Conservation (phyloP, 2,329 filamentous ascomycete genomes). For the Cercospora janseana region DNA sequence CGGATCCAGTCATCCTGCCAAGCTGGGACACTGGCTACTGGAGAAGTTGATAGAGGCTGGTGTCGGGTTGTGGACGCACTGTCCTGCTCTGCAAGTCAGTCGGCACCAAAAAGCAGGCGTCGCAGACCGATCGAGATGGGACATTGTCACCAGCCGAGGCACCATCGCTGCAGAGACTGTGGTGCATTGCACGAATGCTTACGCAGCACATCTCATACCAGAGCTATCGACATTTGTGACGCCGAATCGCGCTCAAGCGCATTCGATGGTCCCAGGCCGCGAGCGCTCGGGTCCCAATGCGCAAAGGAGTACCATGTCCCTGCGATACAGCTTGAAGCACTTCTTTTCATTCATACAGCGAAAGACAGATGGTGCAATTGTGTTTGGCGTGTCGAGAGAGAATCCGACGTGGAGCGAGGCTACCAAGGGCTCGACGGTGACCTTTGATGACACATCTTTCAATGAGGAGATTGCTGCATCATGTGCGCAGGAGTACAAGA, state of each 20-base stretch:
- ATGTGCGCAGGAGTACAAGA: constrained; percentile 39
- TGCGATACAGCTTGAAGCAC: constrained; percentile 48
- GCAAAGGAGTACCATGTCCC: constrained; percentile 45
- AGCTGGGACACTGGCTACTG: constrained; percentile 51
- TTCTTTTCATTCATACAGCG: constrained; percentile 54
- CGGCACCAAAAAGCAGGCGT: constrained; percentile 19
- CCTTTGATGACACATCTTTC: constrained; percentile 43
- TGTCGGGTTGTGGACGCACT: constrained; percentile 46
- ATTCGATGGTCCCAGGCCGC: constrained; percentile 44
- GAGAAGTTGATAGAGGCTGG: constrained; percentile 41
- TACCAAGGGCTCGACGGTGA: constrained; percentile 32
- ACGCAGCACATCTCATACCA: constrained; percentile 41
- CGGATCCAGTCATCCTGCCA: constrained; percentile 51
- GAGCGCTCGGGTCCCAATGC: constrained; percentile 39
- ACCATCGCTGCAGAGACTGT: constrained; percentile 34
- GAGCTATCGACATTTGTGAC: constrained; percentile 40
- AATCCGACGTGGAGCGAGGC: constrained; percentile 39
- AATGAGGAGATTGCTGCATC: constrained; percentile 45
- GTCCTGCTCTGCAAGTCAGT: constrained; percentile 37
- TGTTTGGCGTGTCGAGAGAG: constrained; percentile 46
- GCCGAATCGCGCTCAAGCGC: constrained; percentile 48
- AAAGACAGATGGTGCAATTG: constrained; percentile 44
- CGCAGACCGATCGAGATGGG: constrained; percentile 30
- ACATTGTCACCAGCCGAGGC: constrained; percentile 40
- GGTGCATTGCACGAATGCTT: constrained; percentile 45